Conservation (phyloP, 2,329 filamentous ascomycete species). For the Ascochyta lentis region DNA sequence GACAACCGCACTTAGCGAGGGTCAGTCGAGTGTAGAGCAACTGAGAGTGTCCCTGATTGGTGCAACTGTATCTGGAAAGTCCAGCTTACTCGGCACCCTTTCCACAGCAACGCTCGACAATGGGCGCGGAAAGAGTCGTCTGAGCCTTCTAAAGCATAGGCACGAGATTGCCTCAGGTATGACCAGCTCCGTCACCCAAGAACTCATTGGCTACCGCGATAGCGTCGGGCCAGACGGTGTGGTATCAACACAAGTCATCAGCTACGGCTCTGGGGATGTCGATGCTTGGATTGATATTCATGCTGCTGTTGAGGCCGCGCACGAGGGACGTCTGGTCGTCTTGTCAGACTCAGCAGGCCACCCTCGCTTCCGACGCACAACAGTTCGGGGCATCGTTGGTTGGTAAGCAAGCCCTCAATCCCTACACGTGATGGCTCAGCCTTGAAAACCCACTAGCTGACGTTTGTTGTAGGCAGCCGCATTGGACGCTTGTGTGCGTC, state of each 20-base stretch:
- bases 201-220: constrained; percentile 80
- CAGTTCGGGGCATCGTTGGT: constrained; percentile 85
- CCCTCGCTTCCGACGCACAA: constrained; percentile 86
- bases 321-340: constrained; percentile 79
- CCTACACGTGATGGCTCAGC: no score
- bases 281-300: constrained; percentile 96
- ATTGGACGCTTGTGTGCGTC: constrained; percentile 90
- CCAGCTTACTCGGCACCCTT: constrained; percentile 84
- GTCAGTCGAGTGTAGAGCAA: constrained; percentile 60
- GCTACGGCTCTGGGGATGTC: constrained; percentile 85
- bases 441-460: background rate
- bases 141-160: constrained; percentile 87
- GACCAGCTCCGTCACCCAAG: constrained; percentile 93
- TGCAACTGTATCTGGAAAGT: constrained; percentile 90
- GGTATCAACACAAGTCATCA: constrained; percentile 64
- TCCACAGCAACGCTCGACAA: constrained; percentile 91
- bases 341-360: constrained; percentile 92
- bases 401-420: constrained; percentile 60
- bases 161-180: constrained; percentile 92
- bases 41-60: constrained; percentile 87
- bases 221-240: constrained; percentile 19
- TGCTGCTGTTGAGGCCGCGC: constrained; percentile 72
- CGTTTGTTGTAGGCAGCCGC: constrained; percentile 64
- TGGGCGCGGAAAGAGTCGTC: constrained; percentile 84
- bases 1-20: constrained; percentile 2